Percentiles rank a stretch among this genome's conserved stretches.
These are phyloP conservation scores for Puya raimondii DNA, from an alignment of 176 grass and related monocot genomes.

Conservation along the genomic window DNA sequence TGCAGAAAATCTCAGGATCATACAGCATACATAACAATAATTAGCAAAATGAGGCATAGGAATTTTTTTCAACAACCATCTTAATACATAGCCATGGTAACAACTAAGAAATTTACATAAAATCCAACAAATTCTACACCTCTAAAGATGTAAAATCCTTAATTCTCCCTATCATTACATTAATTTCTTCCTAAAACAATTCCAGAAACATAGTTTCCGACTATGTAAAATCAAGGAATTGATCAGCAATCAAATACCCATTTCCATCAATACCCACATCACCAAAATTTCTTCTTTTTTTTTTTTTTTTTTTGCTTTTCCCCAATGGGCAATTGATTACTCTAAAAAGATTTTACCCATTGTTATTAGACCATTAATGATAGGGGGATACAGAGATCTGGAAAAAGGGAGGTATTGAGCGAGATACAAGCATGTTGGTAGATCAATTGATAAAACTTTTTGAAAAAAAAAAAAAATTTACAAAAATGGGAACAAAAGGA, in stretches of 20 bases:
- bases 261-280: background rate
- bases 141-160: no score
- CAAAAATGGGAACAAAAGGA: background rate
- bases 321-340: background rate
- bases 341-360: no score
- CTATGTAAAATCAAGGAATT: background rate
- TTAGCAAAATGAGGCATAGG: no score
- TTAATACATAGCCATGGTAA: no score
- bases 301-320: background rate
- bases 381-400: background rate
- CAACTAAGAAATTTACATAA: no score
- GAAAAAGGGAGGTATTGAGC: background rate
- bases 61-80: no score
- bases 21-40: background rate
- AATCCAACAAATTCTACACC: no score
- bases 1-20: background rate
- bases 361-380: background rate
- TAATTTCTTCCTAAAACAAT: background rate
- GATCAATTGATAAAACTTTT: background rate
- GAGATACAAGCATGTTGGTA: slow-evolving; percentile 1
- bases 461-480: background rate
- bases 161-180: no score
- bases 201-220: background rate
- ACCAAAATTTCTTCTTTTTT: background rate
- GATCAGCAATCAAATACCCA: background rate